Conservation (phyloP, 257 asterid species). For the Oldenlandia corymbosa region DNA sequence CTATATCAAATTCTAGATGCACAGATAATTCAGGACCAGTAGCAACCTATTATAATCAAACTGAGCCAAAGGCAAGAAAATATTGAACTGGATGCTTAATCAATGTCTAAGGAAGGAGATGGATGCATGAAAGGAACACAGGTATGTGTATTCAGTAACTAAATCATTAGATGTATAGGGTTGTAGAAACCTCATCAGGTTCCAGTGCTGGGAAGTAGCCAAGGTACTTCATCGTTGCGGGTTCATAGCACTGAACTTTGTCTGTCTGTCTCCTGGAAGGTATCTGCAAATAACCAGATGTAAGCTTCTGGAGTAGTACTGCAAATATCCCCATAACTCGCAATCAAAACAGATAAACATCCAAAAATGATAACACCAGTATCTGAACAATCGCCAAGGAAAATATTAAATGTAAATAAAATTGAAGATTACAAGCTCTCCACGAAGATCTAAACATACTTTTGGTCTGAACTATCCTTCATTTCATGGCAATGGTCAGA, state of each 20-base stretch:
- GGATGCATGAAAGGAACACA: background rate
- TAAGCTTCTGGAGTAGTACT: background rate
- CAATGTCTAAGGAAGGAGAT: background rate
- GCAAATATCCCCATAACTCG: background rate
- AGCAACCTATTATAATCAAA: background rate
- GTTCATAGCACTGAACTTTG: constrained; percentile 97
- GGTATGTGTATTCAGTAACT: background rate
- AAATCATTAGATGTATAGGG: constrained; percentile 3
- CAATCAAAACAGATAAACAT: constrained; percentile 1
- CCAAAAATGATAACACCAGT: too few relatives aligned
- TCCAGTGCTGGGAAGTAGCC: constrained; percentile 81
- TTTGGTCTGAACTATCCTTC: background rate
- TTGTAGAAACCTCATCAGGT: constrained; percentile 69
- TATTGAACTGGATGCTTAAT: background rate
- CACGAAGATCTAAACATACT: background rate
- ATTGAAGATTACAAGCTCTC: background rate
- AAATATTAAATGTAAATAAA: background rate
- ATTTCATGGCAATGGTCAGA: background rate
- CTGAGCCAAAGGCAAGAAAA: background rate
- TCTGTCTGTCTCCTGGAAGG: constrained; percentile 96
- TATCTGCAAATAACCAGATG: constrained; percentile 36
- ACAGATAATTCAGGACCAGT: background rate
- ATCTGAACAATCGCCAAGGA: background rate
- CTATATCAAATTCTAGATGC: background rate
- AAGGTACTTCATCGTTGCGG: constrained; percentile 96